A percentile compares a stretch with the other conserved stretches of the same genome.
phyloP scores from a whole-genome alignment of 1,139 yeast species.

The Nakaseomyces bracarensis region DNA sequence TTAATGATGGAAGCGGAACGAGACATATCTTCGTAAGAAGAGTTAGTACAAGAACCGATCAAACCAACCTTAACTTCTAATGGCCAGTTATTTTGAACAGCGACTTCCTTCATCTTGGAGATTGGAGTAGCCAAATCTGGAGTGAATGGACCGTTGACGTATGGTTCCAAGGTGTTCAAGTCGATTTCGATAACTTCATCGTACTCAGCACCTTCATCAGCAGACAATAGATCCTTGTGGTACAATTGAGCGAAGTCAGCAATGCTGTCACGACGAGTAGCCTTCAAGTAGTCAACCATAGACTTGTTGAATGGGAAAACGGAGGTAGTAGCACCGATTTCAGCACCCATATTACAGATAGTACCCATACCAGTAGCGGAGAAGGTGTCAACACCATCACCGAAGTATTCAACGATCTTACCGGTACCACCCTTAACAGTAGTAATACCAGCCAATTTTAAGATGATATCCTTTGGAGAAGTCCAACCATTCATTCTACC shows the following conservation, averaged over 20 bases:
- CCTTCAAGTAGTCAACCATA: conserved; percentile 80
- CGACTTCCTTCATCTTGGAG: conserved; percentile 85
- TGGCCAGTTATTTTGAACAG: conserved; percentile 89
- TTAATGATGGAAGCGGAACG: conserved; percentile 90
- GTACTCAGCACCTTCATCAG: conserved; percentile 92
- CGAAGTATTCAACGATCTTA: conserved; percentile 93
- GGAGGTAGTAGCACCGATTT: conserved; percentile 98
- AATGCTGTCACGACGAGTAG: conserved; percentile 78
- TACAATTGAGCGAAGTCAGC: conserved; percentile 72
- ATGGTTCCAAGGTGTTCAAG: conserved; percentile 92
- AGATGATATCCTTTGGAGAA: conserved; percentile 95
- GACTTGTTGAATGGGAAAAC: conserved; percentile 94
- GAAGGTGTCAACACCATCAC: conserved; percentile 92
- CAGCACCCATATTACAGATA: conserved; percentile 99
- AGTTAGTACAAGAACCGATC: conserved; percentile 99
- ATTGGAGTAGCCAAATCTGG: conserved; percentile 98
- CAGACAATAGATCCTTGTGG: conserved; percentile 71
- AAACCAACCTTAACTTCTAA: conserved; percentile 88
- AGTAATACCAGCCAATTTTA: conserved; percentile 91
- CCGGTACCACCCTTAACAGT: conserved; percentile 99
- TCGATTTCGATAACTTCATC: conserved; percentile 94
- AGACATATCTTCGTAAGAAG: conserved; percentile 97
- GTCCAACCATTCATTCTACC: conserved; percentile 97
- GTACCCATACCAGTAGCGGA: conserved; percentile 99
- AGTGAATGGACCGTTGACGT: conserved; percentile 97